Evolutionary conservation across 75 land plant species (phyloP), one percentile per base, ranked within the genome.

Genomic region (Pseudotsuga menziesii): DNA sequence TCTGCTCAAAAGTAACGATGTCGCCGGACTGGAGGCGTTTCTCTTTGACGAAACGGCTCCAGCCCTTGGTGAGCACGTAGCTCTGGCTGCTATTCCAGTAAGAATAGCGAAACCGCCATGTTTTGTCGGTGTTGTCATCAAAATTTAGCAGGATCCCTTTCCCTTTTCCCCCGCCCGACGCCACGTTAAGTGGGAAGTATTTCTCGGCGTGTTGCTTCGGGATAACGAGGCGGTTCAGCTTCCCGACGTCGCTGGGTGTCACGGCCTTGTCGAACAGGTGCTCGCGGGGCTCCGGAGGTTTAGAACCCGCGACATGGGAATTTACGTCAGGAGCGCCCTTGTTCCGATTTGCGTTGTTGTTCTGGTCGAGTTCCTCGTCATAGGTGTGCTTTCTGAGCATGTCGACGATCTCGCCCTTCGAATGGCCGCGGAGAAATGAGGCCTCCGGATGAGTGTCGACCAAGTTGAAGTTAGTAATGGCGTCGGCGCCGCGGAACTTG

Each of bases 31-130:
- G 84, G 36, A 92, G 78, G 5, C 73, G 72, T 78, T 87, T 92
- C 44, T 86, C 93, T 84, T 89, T 92, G 61, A 92, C 94, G 72
- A 89, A 93, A 12, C 86, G 71, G 77, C 83, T 91, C 94, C 95
- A 93, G 12, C 95, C 95, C 73, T 85, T 90, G 0, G 94, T 88
- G 70, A 92, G 85, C 66, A 90, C 94, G 76, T 77, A 92, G 76
- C 93, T 91, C 67, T 91, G 94, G 86, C 93, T 88, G 63, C 94
- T 92, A 36, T 81, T 90, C 94, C 94, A 92, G 75, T 92, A 92
- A 8, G 90, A 92, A 76, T 92, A 92, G 12, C 94, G 73, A 54
- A 92, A 92, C 64, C 85, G 76, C 94, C 94, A 92, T 1, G 57
- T 48, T 72, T 69, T 82, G 74, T 83, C 85, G 4, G 71, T 20